phyloP scores from a whole-genome alignment of 345 rosid genomes.

The Bruguiera sexangula region DNA sequence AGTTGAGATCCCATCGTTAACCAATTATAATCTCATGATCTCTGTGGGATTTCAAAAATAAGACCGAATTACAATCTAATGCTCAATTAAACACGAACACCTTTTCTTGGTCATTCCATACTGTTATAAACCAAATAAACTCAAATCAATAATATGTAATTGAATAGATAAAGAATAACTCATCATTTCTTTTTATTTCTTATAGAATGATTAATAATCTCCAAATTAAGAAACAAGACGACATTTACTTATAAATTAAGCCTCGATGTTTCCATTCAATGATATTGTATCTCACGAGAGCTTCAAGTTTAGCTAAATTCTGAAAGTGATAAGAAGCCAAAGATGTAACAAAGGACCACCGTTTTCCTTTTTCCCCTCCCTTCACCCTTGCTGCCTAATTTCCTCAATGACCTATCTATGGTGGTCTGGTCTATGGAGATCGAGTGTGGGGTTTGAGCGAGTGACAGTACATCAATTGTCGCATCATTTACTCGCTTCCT shows the following conservation, averaged over 20 bases:
- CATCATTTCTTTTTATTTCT: no score
- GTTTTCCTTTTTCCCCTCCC: neutral
- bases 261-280: neutral
- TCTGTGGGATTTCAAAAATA: neutral
- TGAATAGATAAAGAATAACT: no score
- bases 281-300: neutral
- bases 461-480: neutral
- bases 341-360: neutral
- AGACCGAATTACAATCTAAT: neutral
- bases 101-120: neutral
- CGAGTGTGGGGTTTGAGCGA: conserved; percentile 2
- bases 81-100: neutral
- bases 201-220: no score
- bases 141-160: no score
- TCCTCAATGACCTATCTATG: neutral
- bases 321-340: neutral
- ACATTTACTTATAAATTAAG: neutral
- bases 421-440: neutral
- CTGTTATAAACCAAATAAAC: neutral
- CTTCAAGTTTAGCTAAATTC: conserved; percentile 8
- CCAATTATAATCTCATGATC: neutral
- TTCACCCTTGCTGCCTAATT: neutral
- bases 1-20: neutral
- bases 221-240: no score
- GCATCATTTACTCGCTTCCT: neutral